These are phyloP conservation scores for Leucosporidium creatinivorum DNA, from an alignment of 768 basidiomycete genomes.

Conservation along the genomic window DNA sequence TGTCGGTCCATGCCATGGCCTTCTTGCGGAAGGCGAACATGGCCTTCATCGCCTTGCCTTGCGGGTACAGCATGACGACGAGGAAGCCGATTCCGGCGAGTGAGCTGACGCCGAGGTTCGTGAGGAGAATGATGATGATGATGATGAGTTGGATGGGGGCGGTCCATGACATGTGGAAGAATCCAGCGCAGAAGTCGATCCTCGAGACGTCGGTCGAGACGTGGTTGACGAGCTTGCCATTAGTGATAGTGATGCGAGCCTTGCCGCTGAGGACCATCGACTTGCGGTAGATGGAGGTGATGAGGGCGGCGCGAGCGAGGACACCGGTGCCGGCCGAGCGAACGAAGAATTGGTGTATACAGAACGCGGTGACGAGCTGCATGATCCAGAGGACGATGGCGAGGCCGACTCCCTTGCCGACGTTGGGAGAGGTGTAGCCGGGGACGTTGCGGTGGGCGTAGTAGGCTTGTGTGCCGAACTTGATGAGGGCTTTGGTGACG, in stretches of 20 bases:
- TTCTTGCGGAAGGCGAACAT: slow-evolving; percentile 63
- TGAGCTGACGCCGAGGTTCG: slow-evolving; percentile 61
- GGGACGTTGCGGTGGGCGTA: slow-evolving; percentile 45
- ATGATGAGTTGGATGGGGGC: slow-evolving; percentile 65
- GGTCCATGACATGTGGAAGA: slow-evolving; percentile 48
- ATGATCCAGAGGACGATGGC: slow-evolving; percentile 62
- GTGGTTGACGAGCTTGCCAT: slow-evolving; percentile 85
- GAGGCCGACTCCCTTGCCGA: slow-evolving; percentile 60
- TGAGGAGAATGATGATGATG: slow-evolving; percentile 64
- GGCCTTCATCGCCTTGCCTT: slow-evolving; percentile 63
- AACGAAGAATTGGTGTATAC: slow-evolving; percentile 71
- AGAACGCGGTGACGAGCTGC: slow-evolving; percentile 60
- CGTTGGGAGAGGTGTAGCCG: slow-evolving; percentile 35
- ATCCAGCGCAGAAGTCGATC: slow-evolving; percentile 71
- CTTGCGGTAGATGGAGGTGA: slow-evolving; percentile 75
- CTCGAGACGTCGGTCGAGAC: slow-evolving; percentile 87
- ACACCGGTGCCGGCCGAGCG: slow-evolving; percentile 70
- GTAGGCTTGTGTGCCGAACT: slow-evolving; percentile 63
- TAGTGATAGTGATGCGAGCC: slow-evolving; percentile 69
- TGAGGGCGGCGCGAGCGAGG: slow-evolving; percentile 71
- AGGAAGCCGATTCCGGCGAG: slow-evolving; percentile 58
- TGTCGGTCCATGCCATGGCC: slow-evolving; percentile 81
- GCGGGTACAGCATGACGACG: slow-evolving; percentile 51
- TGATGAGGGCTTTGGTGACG: slow-evolving; percentile 68
- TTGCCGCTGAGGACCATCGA: slow-evolving; percentile 69